Evolutionary conservation across 2,329 filamentous ascomycete species (phyloP).

Genomic region (Monosporascus sp.): DNA sequence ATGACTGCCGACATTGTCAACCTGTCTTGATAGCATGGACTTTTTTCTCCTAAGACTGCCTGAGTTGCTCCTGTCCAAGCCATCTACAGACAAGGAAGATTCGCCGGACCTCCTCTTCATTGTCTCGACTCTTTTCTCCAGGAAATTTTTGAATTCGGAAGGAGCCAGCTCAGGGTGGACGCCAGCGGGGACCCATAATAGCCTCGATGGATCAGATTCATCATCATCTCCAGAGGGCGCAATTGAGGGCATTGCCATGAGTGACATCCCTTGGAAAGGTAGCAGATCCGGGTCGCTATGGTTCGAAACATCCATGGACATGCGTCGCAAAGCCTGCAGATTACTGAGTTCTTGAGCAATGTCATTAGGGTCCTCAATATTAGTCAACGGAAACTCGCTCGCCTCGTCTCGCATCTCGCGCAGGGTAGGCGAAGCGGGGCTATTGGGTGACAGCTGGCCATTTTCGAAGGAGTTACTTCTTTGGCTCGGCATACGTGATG

Average conservation of each 20-base stretch:
- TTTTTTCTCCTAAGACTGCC: conserved; percentile 77
- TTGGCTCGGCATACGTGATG: conserved; percentile 34
- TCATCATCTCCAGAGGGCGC: conserved; percentile 70
- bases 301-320: conserved; percentile 91
- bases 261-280: conserved; percentile 59
- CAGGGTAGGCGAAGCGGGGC: conserved; percentile 46
- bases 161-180: conserved; percentile 93
- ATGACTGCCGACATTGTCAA: conserved; percentile 64
- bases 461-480: conserved; percentile 37
- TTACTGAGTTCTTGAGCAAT: conserved; percentile 92
- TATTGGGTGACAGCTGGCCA: conserved; percentile 23
- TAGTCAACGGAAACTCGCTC: conserved; percentile 77
- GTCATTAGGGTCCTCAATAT: conserved; percentile 83
- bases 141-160: conserved; percentile 92
- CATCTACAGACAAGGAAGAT: conserved; percentile 56
- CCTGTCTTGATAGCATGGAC: conserved; percentile 90
- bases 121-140: conserved; percentile 87
- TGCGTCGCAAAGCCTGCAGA: conserved; percentile 79
- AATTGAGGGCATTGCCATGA: conserved; percentile 66
- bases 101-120: conserved; percentile 81
- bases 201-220: conserved; percentile 79
- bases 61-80: conserved; percentile 47
- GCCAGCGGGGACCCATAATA: conserved; percentile 94
- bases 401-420: conserved; percentile 57
- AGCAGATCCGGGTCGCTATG: conserved; percentile 70